Conservation (phyloP, 768 basidiomycete genomes). For the Piloderma croceum region DNA sequence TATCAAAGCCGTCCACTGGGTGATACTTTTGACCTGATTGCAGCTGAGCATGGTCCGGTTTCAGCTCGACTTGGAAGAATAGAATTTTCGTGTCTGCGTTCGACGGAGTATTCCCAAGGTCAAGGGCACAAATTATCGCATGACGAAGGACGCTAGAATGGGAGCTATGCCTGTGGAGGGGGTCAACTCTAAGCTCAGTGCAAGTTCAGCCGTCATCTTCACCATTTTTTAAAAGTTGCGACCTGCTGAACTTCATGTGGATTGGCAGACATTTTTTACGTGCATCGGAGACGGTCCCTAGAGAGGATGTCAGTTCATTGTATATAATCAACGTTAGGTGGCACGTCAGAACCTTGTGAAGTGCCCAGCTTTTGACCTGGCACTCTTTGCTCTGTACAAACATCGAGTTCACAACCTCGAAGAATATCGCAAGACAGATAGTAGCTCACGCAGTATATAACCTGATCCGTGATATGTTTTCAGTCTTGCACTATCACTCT, state of each 20-base stretch:
- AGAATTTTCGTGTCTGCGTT: conserved; percentile 17
- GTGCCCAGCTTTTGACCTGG: conserved; percentile 3
- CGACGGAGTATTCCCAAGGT: conserved; percentile 17
- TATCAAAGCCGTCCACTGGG: conserved; percentile 11
- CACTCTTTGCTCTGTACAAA: conserved; percentile 2
- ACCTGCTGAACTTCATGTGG: background rate
- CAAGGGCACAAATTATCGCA: conserved; percentile 23
- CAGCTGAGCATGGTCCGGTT: conserved; percentile 1
- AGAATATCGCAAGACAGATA: background rate
- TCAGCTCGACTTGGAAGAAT: conserved; percentile 19
- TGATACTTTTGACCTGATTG: conserved; percentile 1
- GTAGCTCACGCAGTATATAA: conserved; percentile 4
- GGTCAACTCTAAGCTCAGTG: background rate
- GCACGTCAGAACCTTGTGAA: conserved; percentile 3
- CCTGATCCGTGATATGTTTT: background rate
- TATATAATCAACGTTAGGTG: background rate
- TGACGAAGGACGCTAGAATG: conserved; percentile 19
- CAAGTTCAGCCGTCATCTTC: background rate
- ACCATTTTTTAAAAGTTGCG: conserved; percentile 23
- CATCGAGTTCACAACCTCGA: background rate
- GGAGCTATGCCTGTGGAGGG: conserved; percentile 17
- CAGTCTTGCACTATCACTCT: too few relatives aligned
- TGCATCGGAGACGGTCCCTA: background rate
- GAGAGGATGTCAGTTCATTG: background rate
- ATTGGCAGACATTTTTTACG: conserved; percentile 1